Percentiles rank a stretch among this genome's conserved stretches.
Conservation (phyloP, 1,284 basidiomycete species). For the Ustilago esculenta region DNA sequence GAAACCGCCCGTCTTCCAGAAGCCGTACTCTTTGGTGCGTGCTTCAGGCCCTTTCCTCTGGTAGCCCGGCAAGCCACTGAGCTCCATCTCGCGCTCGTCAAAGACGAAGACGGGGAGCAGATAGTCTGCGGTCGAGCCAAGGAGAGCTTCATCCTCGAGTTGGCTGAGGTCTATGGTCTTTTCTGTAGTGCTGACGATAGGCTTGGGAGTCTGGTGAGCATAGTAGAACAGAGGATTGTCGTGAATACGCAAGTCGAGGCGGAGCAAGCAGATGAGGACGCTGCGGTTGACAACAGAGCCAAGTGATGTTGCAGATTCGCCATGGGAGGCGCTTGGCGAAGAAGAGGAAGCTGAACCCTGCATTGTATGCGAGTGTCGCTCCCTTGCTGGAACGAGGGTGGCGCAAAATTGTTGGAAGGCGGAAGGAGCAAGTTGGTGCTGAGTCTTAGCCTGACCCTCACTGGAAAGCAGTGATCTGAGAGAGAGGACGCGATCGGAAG, state of each 20-base stretch:
- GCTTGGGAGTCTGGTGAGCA: slow-evolving; percentile 46
- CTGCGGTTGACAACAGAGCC: slow-evolving; percentile 30
- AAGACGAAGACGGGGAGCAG: slow-evolving; percentile 72
- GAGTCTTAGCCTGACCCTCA: too few species aligned
- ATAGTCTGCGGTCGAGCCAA: slow-evolving; percentile 66
- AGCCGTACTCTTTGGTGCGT: slow-evolving; percentile 68
- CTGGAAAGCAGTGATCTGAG: too few species aligned
- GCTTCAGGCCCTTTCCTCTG: slow-evolving; percentile 65
- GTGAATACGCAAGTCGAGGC: slow-evolving; percentile 65
- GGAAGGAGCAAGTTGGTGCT: not conserved
- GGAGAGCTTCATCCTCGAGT: slow-evolving; percentile 53
- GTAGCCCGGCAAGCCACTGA: slow-evolving; percentile 69
- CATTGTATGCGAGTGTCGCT: slow-evolving; percentile 4
- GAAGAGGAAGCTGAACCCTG: slow-evolving; percentile 28
- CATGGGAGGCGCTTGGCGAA: slow-evolving; percentile 28
- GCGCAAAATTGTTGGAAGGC: not conserved
- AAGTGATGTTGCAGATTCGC: slow-evolving; percentile 15
- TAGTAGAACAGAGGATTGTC: slow-evolving; percentile 71
- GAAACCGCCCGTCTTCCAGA: slow-evolving; percentile 70
- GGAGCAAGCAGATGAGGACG: slow-evolving; percentile 59
- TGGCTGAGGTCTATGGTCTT: slow-evolving; percentile 46
- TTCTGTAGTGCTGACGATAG: slow-evolving; percentile 30
- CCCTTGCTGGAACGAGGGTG: not conserved
- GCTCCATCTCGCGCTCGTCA: slow-evolving; percentile 71
- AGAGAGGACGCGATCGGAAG: too few species aligned